Conservation (phyloP, 1,139 yeast species). For the Taphrina confusa region DNA sequence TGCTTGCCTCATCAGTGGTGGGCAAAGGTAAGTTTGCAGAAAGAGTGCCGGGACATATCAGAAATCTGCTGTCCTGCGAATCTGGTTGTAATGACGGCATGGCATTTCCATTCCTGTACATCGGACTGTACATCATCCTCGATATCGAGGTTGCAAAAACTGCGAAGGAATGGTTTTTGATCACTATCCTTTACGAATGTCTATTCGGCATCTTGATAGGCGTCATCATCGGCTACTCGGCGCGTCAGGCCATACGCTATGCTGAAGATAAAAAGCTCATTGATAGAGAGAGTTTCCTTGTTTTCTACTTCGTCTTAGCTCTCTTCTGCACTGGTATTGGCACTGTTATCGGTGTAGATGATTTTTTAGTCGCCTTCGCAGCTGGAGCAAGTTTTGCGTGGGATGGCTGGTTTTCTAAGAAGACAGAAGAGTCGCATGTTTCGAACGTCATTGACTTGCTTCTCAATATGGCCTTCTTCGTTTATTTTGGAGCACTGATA, state of each 20-base stretch:
- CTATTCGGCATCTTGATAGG: constrained; percentile 81
- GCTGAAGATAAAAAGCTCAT: constrained; percentile 76
- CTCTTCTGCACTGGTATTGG: constrained; percentile 92
- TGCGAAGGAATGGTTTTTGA: constrained; percentile 63
- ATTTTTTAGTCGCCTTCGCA: constrained; percentile 85
- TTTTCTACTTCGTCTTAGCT: constrained; percentile 83
- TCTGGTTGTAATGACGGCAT: constrained; percentile 98
- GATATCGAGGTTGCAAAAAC: constrained; percentile 34
- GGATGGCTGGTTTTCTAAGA: constrained; percentile 78
- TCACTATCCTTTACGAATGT: constrained; percentile 85
- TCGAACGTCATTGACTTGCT: constrained; percentile 88
- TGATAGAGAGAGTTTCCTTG: constrained; percentile 91
- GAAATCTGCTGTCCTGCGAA: constrained; percentile 87
- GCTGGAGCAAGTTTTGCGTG: constrained; percentile 97
- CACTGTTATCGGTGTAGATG: constrained; percentile 88
- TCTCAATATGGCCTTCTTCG: constrained; percentile 75
- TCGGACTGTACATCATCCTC: constrained; percentile 57
- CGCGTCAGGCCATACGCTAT: constrained; percentile 71
- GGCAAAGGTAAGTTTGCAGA: constrained; percentile 98
- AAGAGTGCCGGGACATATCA: constrained; percentile 92
- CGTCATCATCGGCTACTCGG: constrained; percentile 68
- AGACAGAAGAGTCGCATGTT: constrained; percentile 88
- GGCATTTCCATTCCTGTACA: constrained; percentile 92
- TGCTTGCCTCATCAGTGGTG: constrained; percentile 95
- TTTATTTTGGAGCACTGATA: constrained; percentile 88